Percentiles rank a stretch among this genome's conserved stretches.
Evolutionary conservation across 2,329 filamentous ascomycete species (phyloP).

Genomic region (Endothia cerciana): DNA sequence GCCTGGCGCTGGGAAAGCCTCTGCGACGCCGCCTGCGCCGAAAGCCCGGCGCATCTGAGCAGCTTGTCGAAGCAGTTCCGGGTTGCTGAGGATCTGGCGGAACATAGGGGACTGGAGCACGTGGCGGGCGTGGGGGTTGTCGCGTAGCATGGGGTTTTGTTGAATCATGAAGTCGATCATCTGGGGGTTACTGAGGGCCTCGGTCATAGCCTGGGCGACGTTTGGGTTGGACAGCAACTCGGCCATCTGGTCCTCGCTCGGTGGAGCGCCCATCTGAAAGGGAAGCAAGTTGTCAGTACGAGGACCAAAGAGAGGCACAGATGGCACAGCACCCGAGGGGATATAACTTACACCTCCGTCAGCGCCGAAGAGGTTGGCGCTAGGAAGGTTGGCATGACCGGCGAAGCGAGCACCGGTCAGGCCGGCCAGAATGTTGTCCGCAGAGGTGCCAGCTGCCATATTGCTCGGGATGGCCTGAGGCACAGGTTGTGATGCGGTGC

Average conservation of each 20-base stretch:
- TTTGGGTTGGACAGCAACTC: conserved; percentile 67
- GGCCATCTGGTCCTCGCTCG: conserved; percentile 79
- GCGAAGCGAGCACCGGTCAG: conserved; percentile 93
- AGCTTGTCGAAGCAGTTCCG: conserved; percentile 79
- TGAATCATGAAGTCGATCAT: conserved; percentile 95
- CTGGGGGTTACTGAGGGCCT: conserved; percentile 87
- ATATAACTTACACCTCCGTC: conserved; percentile 79
- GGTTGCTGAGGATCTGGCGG: conserved; percentile 90
- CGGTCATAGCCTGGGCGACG: conserved; percentile 29
- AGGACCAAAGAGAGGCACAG: neutral
- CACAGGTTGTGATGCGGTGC: conserved; percentile 48
- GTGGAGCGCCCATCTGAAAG: conserved; percentile 82
- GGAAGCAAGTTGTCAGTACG: conserved; percentile 33
- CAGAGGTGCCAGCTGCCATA: conserved; percentile 75
- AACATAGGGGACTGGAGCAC: conserved; percentile 89
- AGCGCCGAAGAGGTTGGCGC: conserved; percentile 86
- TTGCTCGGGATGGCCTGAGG: conserved; percentile 71
- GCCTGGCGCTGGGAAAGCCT: conserved; percentile 84
- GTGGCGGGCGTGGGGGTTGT: conserved; percentile 76
- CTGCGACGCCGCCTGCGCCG: conserved; percentile 53
- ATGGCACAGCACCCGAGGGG: neutral
- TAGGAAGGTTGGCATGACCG: conserved; percentile 86
- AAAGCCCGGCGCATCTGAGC: conserved; percentile 80
- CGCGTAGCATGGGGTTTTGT: conserved; percentile 80
- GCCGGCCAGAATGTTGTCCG: conserved; percentile 87